A percentile compares a stretch with the other conserved stretches of the same genome.
phyloP scores from a whole-genome alignment of 23 red algal genomes.

The Porphyridium purpureum region DNA sequence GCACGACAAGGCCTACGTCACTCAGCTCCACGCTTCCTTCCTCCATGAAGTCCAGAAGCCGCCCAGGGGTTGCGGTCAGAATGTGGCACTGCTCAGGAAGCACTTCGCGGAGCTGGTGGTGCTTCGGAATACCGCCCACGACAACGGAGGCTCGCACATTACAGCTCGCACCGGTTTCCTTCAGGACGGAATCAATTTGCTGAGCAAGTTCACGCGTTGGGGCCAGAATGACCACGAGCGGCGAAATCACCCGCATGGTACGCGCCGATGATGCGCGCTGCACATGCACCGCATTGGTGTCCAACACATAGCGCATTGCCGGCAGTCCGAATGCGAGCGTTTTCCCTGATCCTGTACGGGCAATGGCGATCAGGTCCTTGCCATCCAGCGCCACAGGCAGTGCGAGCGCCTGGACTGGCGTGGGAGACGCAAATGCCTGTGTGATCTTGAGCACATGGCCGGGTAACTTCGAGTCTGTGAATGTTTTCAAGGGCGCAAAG shows the following conservation, averaged over 20 bases:
- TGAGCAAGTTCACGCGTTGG: slow-evolving; percentile 46
- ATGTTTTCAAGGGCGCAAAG: no score
- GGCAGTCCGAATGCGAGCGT: slow-evolving; percentile 49
- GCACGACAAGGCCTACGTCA: slow-evolving; percentile 58
- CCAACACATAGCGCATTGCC: no score
- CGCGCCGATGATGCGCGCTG: no score
- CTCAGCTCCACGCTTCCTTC: slow-evolving; percentile 59
- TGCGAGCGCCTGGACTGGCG: slow-evolving; percentile 33
- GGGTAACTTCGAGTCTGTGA: no score
- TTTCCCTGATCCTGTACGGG: slow-evolving; percentile 62
- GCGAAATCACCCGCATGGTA: no score
- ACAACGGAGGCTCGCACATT: slow-evolving; percentile 53
- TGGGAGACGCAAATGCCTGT: slow-evolving; percentile 28
- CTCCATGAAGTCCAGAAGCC: slow-evolving; percentile 90
- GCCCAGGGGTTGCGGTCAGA: slow-evolving; percentile 84
- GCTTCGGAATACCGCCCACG: slow-evolving; percentile 66
- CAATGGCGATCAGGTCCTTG: slow-evolving; percentile 19
- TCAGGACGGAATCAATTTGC: slow-evolving; percentile 56
- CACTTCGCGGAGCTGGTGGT: slow-evolving; percentile 58
- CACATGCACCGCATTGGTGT: no score
- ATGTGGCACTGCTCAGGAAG: slow-evolving; percentile 71
- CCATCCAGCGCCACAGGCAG: slow-evolving; percentile 29
- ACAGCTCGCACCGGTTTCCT: slow-evolving; percentile 41
- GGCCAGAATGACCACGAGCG: slow-evolving; percentile 40
- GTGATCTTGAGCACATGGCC: no score